Evolutionary conservation across 352 stramenopile genomes (phyloP).

Genomic region (Hyaloperonospora brassicae): DNA sequence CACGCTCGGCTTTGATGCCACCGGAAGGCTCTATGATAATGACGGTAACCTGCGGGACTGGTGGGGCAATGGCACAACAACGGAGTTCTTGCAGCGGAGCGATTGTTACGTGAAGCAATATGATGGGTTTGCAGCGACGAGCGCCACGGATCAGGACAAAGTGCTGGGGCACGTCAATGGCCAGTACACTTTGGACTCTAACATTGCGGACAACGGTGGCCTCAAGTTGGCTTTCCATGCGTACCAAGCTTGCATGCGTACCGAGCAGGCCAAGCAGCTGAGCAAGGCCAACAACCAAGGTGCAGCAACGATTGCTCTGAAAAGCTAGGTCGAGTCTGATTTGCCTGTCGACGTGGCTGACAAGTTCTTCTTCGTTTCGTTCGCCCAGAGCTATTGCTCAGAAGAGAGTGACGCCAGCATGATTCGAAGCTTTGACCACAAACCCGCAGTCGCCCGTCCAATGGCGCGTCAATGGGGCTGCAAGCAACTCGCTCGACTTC

Average conservation of each 20-base stretch:
- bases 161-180: constrained; percentile 67
- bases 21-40: constrained; percentile 83
- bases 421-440: constrained; percentile 36
- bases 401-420: constrained; percentile 54
- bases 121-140: constrained; percentile 35
- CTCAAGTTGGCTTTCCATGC: constrained; percentile 64
- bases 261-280: constrained; percentile 12
- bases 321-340: constrained; percentile 15
- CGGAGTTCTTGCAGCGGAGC: constrained; percentile 55
- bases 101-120: constrained; percentile 69
- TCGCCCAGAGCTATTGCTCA: constrained; percentile 64
- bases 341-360: constrained; percentile 20
- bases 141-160: constrained; percentile 28
- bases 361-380: constrained; percentile 76
- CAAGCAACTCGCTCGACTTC: too few species aligned
- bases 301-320: constrained; percentile 4
- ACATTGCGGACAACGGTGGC: constrained; percentile 80
- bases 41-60: constrained; percentile 89
- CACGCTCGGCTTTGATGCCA: constrained; percentile 93
- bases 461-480: too few species aligned
- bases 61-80: constrained; percentile 85
- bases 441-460: constrained; percentile 56
- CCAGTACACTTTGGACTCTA: constrained; percentile 70
- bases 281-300: constrained; percentile 16
- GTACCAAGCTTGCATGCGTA: constrained; percentile 38